phyloP scores from a whole-genome alignment of 306 rosid genomes.

The Dalbergia cultrata region DNA sequence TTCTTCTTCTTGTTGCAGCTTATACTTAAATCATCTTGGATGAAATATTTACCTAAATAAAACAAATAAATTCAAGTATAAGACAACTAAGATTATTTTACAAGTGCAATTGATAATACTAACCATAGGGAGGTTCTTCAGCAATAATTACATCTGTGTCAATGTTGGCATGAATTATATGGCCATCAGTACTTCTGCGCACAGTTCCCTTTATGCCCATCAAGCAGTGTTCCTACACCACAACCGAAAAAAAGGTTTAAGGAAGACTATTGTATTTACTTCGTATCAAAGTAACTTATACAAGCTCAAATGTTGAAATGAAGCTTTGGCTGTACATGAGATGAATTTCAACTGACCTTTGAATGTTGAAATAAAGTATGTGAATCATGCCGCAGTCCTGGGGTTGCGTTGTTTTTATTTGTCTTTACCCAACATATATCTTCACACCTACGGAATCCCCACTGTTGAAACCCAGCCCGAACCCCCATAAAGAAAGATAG shows the following conservation, averaged over 20 bases:
- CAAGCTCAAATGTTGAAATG: conserved; percentile 27
- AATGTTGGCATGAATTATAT: conserved; percentile 98
- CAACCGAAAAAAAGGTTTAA: conserved; percentile 27
- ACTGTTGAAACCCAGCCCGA: conserved; percentile 63
- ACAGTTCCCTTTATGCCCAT: conserved; percentile 99
- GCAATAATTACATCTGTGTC: conserved; percentile 98
- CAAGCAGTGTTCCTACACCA: conserved; percentile 93
- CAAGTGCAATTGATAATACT: conserved; percentile 47
- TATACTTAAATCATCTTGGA: background rate
- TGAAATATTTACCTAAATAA: conserved; percentile 3
- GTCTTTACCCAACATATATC: conserved; percentile 99
- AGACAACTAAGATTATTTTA: conserved; percentile 31
- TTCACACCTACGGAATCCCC: conserved; percentile 99
- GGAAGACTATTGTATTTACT: background rate
- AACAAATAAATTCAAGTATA: background rate
- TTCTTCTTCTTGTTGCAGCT: conserved; percentile 11
- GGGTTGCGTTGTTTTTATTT: conserved; percentile 87
- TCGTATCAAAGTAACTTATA: background rate
- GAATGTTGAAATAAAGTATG: conserved; percentile 99
- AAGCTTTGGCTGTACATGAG: conserved; percentile 18
- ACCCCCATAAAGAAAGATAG: conserved; percentile 42
- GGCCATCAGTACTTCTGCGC: conserved; percentile 99
- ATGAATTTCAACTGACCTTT: conserved; percentile 66
- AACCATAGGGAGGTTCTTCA: conserved; percentile 98
- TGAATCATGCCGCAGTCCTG: conserved; percentile 93